Base-by-base conservation (phyloP, 2,329 filamentous ascomycete species). In the Cryphonectria parasitica region DNA sequence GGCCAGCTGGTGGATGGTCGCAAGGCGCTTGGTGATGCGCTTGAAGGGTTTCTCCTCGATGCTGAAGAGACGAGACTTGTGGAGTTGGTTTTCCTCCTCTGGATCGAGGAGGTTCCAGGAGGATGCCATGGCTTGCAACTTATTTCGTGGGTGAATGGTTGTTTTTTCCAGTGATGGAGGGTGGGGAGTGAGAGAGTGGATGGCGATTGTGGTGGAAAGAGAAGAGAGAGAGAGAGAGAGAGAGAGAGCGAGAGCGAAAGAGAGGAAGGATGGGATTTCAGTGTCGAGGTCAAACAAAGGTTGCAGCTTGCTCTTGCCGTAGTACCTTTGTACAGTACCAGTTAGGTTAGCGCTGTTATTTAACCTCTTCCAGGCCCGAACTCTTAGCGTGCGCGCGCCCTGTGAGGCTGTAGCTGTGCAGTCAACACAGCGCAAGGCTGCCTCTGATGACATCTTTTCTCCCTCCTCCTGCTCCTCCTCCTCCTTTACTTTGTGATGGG, bases 1-100 rank as follows among this genome's bases (percentile, higher is more conserved):
- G 25, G 92, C 85, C 41, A 93, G 85, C 28, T 91, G 89, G 68
- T 89, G 88, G 22, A 92, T 88, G 31, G 88, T 86, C 6, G 93
- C 86, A 11, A 98, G 88, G 43, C 92, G 91, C 81, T 94, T 94
- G 31, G 92, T 93, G 71, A 98, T 90, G 72, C 95, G 91, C 80
- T 93, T 93, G 84, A 97, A 98, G 0, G 94, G 94, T 71, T 94
- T 94, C 78, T 97, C 93, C 84, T 98, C 95, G 72, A 98, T 91
- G 74, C 93, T 92, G 52, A 98, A 88, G 4, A 98, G 91, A 58
- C 95, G 93, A 41, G 88, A 88, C 77, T 95, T 95, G 84, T 98
- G 95, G 52, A 98, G 90, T 74, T 94, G 91, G 79, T 94, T 91
- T 82, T 94, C 92, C 74, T 94, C 91, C 74, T 87, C 86, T 75